Conservation (phyloP, 306 rosid species). For the Cucurbita maxima region DNA sequence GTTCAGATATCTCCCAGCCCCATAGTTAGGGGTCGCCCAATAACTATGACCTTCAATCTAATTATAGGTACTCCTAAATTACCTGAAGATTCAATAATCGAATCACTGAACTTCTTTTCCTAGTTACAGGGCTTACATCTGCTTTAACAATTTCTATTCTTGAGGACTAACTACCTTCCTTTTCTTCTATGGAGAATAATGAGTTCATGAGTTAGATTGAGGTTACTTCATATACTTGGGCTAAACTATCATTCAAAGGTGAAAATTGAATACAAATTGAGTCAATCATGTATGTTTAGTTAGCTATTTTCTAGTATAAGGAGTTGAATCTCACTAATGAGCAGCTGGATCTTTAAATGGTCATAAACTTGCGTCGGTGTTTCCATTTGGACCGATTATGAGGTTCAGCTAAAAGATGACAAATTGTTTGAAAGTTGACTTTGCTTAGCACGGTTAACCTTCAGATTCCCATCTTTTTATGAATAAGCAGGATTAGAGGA, state of each 20-base stretch:
- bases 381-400: not conserved
- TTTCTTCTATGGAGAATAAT: not conserved
- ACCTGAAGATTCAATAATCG: not conserved
- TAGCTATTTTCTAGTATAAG: not conserved
- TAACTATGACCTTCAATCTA: conserved; percentile 69
- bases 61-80: conserved; percentile 33
- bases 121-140: not conserved
- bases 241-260: not conserved
- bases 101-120: not conserved
- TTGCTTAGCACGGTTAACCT: not conserved
- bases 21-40: conserved; percentile 54
- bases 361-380: not conserved
- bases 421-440: not conserved
- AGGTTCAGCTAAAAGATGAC: not conserved
- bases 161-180: not conserved
- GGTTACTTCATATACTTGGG: not conserved
- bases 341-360: not conserved
- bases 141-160: not conserved
- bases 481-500: not conserved
- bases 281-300: not conserved
- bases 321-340: not conserved
- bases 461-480: not conserved
- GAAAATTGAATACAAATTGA: not conserved
- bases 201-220: not conserved
- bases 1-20: conserved; percentile 71